Percentiles rank a stretch among this genome's conserved stretches.
phyloP scores from a whole-genome alignment of 2,329 filamentous ascomycete genomes.

The Aspergillus caelatus region DNA sequence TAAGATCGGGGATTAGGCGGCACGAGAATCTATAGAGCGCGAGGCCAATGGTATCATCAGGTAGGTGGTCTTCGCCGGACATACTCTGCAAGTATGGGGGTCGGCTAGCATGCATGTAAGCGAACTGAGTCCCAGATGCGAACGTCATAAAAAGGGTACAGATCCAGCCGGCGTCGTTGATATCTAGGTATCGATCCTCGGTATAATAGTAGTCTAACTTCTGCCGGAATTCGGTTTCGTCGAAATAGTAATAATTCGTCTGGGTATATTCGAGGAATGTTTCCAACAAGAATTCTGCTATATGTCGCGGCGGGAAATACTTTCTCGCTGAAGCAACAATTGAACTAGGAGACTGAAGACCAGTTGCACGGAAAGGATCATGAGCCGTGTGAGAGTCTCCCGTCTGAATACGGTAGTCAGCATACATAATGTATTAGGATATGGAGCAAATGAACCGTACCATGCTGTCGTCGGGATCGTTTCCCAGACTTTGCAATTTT shows the following conservation, averaged over 20 bases:
- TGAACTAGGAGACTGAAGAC: constrained; percentile 32
- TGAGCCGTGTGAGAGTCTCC: constrained; percentile 22
- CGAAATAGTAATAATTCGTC: constrained; percentile 40
- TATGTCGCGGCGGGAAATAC: constrained; percentile 35
- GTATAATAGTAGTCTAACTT: constrained; percentile 34
- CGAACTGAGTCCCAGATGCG: constrained; percentile 42
- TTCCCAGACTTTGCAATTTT: constrained; percentile 29
- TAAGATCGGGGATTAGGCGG: constrained; percentile 56
- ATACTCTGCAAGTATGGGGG: constrained; percentile 4
- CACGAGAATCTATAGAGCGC: constrained; percentile 56
- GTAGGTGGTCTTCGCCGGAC: constrained; percentile 18
- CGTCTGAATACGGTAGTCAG: constrained; percentile 4
- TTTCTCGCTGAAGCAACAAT: constrained; percentile 27
- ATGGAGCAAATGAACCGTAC: not conserved
- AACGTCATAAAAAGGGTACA: constrained; percentile 39
- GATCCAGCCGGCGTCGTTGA: constrained; percentile 33
- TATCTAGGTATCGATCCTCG: constrained; percentile 20
- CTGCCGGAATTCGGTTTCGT: constrained; percentile 30
- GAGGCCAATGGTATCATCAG: constrained; percentile 53
- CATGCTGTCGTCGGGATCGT: constrained; percentile 1
- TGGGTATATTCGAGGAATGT: constrained; percentile 36
- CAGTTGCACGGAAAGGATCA: constrained; percentile 36
- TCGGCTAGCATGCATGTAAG: constrained; percentile 32
- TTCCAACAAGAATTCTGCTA: constrained; percentile 36
- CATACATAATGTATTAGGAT: not conserved